Evolutionary conservation across 148 eudicot genomes (phyloP).

Genomic region (Chenopodium suecicum): DNA sequence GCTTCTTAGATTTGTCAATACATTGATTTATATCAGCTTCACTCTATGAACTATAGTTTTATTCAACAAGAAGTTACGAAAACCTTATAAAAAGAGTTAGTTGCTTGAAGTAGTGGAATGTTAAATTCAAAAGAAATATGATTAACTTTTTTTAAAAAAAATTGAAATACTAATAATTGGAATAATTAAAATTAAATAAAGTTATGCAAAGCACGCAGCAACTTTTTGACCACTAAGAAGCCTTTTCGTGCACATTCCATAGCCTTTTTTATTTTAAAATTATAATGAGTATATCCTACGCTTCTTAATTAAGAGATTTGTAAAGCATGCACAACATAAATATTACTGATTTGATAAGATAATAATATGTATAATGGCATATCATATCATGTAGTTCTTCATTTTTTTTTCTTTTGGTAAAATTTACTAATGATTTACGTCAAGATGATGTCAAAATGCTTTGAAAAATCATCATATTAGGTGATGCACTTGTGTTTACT

Average conservation of each 20-base stretch:
- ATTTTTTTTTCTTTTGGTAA: too few species aligned
- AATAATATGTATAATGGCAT: background rate
- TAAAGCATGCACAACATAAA: background rate
- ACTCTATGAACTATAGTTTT: too few species aligned
- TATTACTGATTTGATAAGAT: background rate
- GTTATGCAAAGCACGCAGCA: conserved; percentile 5
- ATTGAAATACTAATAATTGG: too few species aligned
- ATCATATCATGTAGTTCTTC: background rate
- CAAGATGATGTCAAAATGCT: conserved; percentile 4
- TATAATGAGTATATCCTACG: background rate
- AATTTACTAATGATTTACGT: background rate
- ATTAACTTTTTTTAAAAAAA: too few species aligned
- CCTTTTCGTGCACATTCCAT: conserved; percentile 4
- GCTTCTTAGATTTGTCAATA: too few species aligned
- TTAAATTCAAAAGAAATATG: too few species aligned
- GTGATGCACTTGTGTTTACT: background rate
- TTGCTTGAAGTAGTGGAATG: too few species aligned
- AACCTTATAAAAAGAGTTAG: too few species aligned
- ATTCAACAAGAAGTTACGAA: too few species aligned
- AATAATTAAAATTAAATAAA: background rate
- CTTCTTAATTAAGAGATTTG: background rate
- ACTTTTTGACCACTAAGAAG: conserved; percentile 23
- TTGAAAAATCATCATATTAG: conserved; percentile 1
- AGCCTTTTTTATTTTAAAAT: conserved; percentile 12
- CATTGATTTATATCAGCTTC: too few species aligned